Percentiles rank a stretch among this genome's conserved stretches.
Conservation (phyloP, 228 moss, liverwort and hornwort genomes). For the Sphagnum magellanicum region DNA sequence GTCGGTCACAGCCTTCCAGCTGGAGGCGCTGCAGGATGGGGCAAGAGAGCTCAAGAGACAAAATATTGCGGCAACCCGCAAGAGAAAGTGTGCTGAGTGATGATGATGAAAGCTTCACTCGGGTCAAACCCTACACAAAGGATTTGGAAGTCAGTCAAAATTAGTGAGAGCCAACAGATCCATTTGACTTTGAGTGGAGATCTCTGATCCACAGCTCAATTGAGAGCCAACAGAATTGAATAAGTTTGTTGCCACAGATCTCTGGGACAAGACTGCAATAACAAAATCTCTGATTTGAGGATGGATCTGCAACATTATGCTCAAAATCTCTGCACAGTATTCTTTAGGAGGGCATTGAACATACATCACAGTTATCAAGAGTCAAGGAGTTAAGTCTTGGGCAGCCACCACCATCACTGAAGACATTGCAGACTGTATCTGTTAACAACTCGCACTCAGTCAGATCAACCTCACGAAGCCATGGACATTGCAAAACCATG, state of each 20-base stretch:
- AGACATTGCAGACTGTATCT: constrained; percentile 85
- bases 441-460: constrained; percentile 93
- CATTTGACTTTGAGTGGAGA: too few species aligned
- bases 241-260: too few species aligned
- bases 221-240: too few species aligned
- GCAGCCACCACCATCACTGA: constrained; percentile 91
- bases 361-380: constrained; percentile 96
- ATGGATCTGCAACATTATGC: too few species aligned
- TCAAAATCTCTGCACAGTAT: too few species aligned
- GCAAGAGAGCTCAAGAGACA: constrained; percentile 65
- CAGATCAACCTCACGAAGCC: constrained; percentile 80
- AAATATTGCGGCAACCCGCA: constrained; percentile 73
- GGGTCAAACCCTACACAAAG: constrained; percentile 60
- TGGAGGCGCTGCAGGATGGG: constrained; percentile 73
- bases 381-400: constrained; percentile 77
- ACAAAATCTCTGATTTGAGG: too few species aligned
- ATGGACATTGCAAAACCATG: constrained; percentile 88
- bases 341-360: background rate
- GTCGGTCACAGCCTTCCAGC: constrained; percentile 88
- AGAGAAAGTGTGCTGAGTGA: constrained; percentile 78
- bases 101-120: constrained; percentile 67
- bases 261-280: too few species aligned
- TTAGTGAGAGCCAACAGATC: too few species aligned
- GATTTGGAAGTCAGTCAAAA: too few species aligned
- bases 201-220: too few species aligned